phyloP scores from a whole-genome alignment of 371 early-diverging fungal genomes.

The Mucor lusitanicus region DNA sequence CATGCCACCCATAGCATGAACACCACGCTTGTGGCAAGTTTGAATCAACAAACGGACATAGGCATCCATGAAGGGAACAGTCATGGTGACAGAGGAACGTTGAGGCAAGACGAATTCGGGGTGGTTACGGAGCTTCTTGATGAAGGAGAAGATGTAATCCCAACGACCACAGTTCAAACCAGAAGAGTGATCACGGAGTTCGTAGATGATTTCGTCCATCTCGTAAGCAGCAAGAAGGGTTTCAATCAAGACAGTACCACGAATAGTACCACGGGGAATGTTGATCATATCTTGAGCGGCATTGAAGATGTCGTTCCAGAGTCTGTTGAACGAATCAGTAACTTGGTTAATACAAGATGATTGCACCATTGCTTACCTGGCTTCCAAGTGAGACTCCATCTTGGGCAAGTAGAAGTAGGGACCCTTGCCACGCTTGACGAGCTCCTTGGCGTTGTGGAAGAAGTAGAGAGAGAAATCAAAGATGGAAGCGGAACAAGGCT shows the following conservation, averaged over 20 bases:
- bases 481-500: slow-evolving; percentile 88
- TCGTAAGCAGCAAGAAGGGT: slow-evolving; percentile 96
- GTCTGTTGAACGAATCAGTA: slow-evolving; percentile 34
- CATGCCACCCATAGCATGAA: slow-evolving; percentile 99
- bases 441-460: slow-evolving; percentile 91
- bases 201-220: slow-evolving; percentile 99
- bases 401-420: slow-evolving; percentile 98
- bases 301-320: slow-evolving; percentile 98
- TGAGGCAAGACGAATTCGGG: slow-evolving; percentile 87
- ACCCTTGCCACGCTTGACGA: slow-evolving; percentile 82
- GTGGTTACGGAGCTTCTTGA: slow-evolving; percentile 93
- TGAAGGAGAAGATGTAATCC: slow-evolving; percentile 98
- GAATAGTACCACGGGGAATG: slow-evolving; percentile 95
- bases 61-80: slow-evolving; percentile 95
- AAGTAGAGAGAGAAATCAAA: slow-evolving; percentile 97
- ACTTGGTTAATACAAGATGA: background rate
- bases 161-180: slow-evolving; percentile 98
- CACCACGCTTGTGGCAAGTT: slow-evolving; percentile 96
- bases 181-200: slow-evolving; percentile 94
- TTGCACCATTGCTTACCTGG: slow-evolving; percentile 43
- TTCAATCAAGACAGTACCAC: slow-evolving; percentile 96
- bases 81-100: slow-evolving; percentile 90
- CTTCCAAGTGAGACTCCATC: slow-evolving; percentile 96
- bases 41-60: slow-evolving; percentile 91
- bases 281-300: slow-evolving; percentile 87